Percentiles rank a stretch among this genome's conserved stretches.
phyloP scores from a whole-genome alignment of 169 alveolate species.

The Plasmodium chabaudi region DNA sequence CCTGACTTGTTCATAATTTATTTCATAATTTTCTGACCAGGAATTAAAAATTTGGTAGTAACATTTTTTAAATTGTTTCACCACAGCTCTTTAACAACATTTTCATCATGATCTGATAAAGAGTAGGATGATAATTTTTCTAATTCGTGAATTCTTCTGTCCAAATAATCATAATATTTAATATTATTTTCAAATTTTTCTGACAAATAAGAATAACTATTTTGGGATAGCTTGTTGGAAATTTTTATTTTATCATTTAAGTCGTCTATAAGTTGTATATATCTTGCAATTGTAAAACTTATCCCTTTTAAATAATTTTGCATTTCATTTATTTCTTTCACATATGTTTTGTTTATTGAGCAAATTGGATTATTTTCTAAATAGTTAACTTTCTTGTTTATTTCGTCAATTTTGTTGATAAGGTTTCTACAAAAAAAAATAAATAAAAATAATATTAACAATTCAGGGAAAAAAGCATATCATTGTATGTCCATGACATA shows the following conservation, averaged over 20 bases:
- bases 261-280: conserved; percentile 48
- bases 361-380: conserved; percentile 21
- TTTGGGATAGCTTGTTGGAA: conserved; percentile 38
- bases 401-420: conserved; percentile 23
- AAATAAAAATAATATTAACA: conserved; percentile 1
- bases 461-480: neutral
- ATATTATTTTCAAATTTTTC: conserved; percentile 13
- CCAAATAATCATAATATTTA: conserved; percentile 16
- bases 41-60: conserved; percentile 11
- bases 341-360: conserved; percentile 8
- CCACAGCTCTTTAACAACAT: neutral
- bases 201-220: conserved; percentile 10
- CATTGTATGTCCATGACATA: neutral
- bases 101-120: neutral
- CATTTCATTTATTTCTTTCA: conserved; percentile 54
- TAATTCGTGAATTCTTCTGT: conserved; percentile 13
- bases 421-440: conserved; percentile 12
- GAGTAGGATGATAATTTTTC: neutral
- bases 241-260: conserved; percentile 74
- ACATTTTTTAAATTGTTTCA: neutral
- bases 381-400: conserved; percentile 4
- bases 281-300: conserved; percentile 34
- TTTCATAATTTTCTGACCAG: conserved; percentile 10
- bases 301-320: conserved; percentile 17
- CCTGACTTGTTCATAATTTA: neutral